Percentiles rank a stretch among this genome's conserved stretches.
Evolutionary conservation across 495 filamentous ascomycete genomes (phyloP).

Genomic region (Xylaria sp.): DNA sequence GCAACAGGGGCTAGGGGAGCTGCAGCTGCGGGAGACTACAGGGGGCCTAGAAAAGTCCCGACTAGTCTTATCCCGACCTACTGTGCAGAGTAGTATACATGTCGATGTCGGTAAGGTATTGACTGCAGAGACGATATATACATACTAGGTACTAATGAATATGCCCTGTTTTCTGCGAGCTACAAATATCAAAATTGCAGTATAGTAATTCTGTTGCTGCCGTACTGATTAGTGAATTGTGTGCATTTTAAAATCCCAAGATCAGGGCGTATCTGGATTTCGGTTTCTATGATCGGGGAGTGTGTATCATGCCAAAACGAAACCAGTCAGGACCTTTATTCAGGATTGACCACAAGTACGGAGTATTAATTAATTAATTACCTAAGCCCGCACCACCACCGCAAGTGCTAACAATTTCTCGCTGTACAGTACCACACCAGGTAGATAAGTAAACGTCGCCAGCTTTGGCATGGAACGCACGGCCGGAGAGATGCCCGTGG

Average conservation of each 20-base stretch:
- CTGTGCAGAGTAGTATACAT: too few species aligned
- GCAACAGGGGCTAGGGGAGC: constrained; percentile 16
- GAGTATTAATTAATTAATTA: too few species aligned
- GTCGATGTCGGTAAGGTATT: not conserved
- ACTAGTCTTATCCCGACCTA: not conserved
- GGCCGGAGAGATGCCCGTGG: not conserved
- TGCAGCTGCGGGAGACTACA: constrained; percentile 20
- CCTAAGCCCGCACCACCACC: not conserved
- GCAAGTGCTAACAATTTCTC: not conserved
- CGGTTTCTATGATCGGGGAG: not conserved
- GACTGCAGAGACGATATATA: not conserved
- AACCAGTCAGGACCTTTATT: constrained; percentile 2
- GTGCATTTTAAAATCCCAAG: not conserved
- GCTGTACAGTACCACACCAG: too few species aligned
- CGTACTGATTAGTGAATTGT: not conserved
- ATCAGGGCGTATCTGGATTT: not conserved
- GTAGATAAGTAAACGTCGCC: not conserved
- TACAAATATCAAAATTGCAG: not conserved
- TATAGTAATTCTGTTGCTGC: not conserved
- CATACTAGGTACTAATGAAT: not conserved
- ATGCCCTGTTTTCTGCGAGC: not conserved
- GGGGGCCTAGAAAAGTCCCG: constrained; percentile 5
- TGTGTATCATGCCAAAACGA: constrained; percentile 14
- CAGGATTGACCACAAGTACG: not conserved
- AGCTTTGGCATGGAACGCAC: not conserved